Evolutionary conservation across 495 filamentous ascomycete species (phyloP), one percentile per base, ranked within the genome.

Genomic region (Penicillium parvum): DNA sequence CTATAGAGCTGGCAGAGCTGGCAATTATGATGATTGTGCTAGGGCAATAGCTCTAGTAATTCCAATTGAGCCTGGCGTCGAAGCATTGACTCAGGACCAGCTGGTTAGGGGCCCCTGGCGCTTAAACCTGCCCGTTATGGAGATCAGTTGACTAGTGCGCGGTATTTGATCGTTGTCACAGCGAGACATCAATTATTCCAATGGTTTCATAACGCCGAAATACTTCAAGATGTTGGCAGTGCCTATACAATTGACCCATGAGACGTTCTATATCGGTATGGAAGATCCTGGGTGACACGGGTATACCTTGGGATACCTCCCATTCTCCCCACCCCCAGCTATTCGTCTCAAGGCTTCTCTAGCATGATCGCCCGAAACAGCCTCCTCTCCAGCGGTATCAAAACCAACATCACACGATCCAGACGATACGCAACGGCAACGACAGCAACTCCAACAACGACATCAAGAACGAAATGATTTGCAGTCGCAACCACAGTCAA

Each of bases 401-500:
- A 55, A 34, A 69, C 57, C 49, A 72, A 60, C 49, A 79, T 77
- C 2, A 74, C 51, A 30, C 62, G 22, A 48, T 84, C 84, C 29
- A 65, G 68, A 4, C 52, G 15, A 35, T 71, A 76, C 12, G 75
- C 72, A 15, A 74, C 33, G 40, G 61, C 61, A 19, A 75, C 73
- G 22, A 76, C 66, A 26, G 68, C 43, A 3, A 69, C 69, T 3
- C 75, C 76, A 32, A 74, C 61, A 17, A 75, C 53, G 0, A 75
- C 77, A 60, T 83, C 79, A 32, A 84, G 63, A 45, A 75, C 72
- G 49, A 79, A 83, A 56, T 83, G 82, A 48, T 84, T 83, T 9
- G 82, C 81, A 7, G 79, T 84, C 27, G 78, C 77, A 12, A 85
- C 64, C 43, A 84, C 82, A 3, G 79, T 77, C 37, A 72, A 55